Base-by-base conservation (phyloP, 2,329 filamentous ascomycete species). In the Epichloe sylvatica region DNA sequence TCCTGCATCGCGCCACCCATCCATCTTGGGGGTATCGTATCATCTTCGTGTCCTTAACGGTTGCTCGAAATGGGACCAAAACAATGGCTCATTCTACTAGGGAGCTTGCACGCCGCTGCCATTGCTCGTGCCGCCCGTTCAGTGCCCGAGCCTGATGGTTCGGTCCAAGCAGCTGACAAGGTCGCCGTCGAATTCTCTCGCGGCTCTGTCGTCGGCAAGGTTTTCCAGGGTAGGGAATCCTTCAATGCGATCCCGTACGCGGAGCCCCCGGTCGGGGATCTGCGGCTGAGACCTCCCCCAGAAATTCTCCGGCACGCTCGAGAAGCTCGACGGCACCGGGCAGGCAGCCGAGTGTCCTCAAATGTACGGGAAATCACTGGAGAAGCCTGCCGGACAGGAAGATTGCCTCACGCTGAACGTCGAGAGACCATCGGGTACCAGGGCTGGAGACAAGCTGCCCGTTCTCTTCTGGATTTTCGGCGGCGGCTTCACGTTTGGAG, bases 321-420 rank as follows among this genome's bases (percentile, higher is more conserved):
- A n/a, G 35, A 36, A 12, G 9, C 5, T 15, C 6, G 35, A 36
- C 11, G 35, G 12, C 5, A 36, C 35, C 12, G 11, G 1, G 1
- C 11, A 13, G 12, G 35, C 35, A 2, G 35, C 35, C 11, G 15
- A n/a, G 4, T 36, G 35, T n/a, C 35, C 35, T 5, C 35, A 36
- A 36, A 36, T 36, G 35, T 36, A 25, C 7, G 25, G 25, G 7
- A 25, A 25, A 25, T 0, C 25, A 25, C 25, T 25, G 25, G 25
- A 25, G 25, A 25, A 25, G 25, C 25, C 25, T 8, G 6, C 7
- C 0, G 73, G 74, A 49, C 68, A 76, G 44, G 81, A 86, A 59
- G 81, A 85, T 60, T 86, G 81, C 56, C 63, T 86, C 44, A 80
- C 72, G 1, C 62, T 86, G 51, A 75, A 72, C 47, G 72, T 85